phyloP scores from a whole-genome alignment of 495 filamentous ascomycete genomes.

The Lindgomyces ingoldianus region DNA sequence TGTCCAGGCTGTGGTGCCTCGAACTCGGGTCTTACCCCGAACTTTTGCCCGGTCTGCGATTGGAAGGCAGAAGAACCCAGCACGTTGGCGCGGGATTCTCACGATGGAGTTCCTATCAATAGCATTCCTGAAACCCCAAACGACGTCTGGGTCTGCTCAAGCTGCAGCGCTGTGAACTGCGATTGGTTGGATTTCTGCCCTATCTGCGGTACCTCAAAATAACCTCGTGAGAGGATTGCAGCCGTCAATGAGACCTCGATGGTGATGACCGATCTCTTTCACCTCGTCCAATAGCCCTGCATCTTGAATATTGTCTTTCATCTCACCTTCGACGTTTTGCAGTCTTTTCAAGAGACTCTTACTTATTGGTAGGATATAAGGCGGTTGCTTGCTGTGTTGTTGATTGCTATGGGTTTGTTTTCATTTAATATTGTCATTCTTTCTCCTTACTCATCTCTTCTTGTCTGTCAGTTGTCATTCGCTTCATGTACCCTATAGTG shows the following conservation, averaged over 20 bases:
- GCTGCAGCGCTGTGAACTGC: neutral
- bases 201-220: neutral
- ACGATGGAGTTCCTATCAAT: neutral
- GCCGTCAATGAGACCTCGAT: no score
- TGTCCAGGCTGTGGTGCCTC: neutral
- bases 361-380: no score
- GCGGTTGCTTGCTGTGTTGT: no score
- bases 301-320: no score
- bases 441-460: neutral
- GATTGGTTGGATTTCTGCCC: neutral
- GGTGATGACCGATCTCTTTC: no score
- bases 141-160: neutral
- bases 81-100: neutral
- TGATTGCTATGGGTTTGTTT: no score
- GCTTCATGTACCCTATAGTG: neutral
- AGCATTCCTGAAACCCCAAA: neutral
- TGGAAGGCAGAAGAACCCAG: neutral
- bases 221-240: no score
- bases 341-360: no score
- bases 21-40: slow-evolving; percentile 4
- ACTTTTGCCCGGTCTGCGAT: slow-evolving; percentile 8
- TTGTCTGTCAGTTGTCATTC: neutral
- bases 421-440: no score
- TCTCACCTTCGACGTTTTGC: no score
- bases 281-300: no score